Conservation (phyloP, 2,329 filamentous ascomycete genomes). For the Parastagonospora avenae region DNA sequence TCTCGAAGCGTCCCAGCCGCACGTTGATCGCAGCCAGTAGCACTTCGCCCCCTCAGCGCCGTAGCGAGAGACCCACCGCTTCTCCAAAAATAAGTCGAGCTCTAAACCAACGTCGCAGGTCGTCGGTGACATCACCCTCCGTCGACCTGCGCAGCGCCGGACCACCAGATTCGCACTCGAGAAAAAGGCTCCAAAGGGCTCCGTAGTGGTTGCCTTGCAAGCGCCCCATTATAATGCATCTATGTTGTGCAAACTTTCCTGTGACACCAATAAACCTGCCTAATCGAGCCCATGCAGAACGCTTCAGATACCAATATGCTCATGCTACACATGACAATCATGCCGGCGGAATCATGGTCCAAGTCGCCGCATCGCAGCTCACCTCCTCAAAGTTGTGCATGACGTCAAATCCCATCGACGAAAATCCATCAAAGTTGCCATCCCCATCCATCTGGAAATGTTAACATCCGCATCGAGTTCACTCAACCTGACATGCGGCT, state of each 20-base stretch:
- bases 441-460: constrained; percentile 68
- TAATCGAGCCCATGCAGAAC: not conserved
- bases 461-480: constrained; percentile 27
- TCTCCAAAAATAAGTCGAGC: constrained; percentile 16
- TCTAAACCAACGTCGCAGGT: constrained; percentile 28
- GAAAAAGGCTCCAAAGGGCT: too few relatives aligned
- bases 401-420: constrained; percentile 79
- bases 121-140: constrained; percentile 1
- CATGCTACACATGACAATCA: constrained; percentile 14
- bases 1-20: too few relatives aligned
- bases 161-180: not conserved
- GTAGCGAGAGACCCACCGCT: not conserved
- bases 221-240: not conserved
- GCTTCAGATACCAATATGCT: not conserved
- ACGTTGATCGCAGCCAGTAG: constrained; percentile 10
- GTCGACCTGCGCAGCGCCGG: too few relatives aligned
- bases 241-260: too few relatives aligned
- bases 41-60: constrained; percentile 1
- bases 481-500: not conserved
- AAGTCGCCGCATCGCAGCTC: constrained; percentile 68
- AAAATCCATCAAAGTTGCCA: constrained; percentile 73
- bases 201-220: not conserved
- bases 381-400: constrained; percentile 84
- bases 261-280: not conserved
- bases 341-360: constrained; percentile 60